Conservation (phyloP, 2,329 filamentous ascomycete genomes). For the Fusarium abutilonis region DNA sequence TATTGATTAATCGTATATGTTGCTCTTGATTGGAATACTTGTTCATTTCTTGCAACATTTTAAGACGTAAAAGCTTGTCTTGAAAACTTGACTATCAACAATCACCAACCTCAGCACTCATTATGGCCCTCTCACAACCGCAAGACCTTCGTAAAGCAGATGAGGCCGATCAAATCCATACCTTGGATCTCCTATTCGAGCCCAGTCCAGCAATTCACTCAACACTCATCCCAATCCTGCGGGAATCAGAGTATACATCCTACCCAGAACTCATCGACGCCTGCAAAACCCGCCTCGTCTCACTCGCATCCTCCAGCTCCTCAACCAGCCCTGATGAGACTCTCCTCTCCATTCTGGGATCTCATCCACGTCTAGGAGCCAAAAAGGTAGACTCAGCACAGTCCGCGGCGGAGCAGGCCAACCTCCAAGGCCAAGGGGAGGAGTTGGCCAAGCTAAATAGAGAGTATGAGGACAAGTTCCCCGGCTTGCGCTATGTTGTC, state of each 20-base stretch:
- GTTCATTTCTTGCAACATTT: too few species aligned
- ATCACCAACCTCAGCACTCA: conserved; percentile 8
- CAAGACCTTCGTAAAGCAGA: conserved; percentile 65
- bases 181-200: conserved; percentile 86
- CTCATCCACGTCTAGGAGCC: conserved; percentile 85
- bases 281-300: conserved; percentile 70
- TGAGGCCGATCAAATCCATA: conserved; percentile 62
- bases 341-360: conserved; percentile 77
- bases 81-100: background rate
- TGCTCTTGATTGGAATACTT: background rate
- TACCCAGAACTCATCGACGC: conserved; percentile 76
- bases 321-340: conserved; percentile 58
- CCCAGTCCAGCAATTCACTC: conserved; percentile 78
- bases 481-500: conserved; percentile 86
- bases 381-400: conserved; percentile 84
- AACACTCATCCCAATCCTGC: conserved; percentile 75
- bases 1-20: background rate
- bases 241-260: conserved; percentile 63
- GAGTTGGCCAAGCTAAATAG: conserved; percentile 74
- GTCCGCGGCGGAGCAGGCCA: conserved; percentile 83
- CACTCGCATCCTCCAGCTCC: conserved; percentile 63
- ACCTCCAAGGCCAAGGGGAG: conserved; percentile 69
- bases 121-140: conserved; percentile 64
- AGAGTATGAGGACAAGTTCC: conserved; percentile 83
- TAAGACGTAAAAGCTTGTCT: background rate